These are phyloP conservation scores for Fusarium foetens DNA, from an alignment of 2,329 filamentous ascomycete species.

Conservation along the genomic window DNA sequence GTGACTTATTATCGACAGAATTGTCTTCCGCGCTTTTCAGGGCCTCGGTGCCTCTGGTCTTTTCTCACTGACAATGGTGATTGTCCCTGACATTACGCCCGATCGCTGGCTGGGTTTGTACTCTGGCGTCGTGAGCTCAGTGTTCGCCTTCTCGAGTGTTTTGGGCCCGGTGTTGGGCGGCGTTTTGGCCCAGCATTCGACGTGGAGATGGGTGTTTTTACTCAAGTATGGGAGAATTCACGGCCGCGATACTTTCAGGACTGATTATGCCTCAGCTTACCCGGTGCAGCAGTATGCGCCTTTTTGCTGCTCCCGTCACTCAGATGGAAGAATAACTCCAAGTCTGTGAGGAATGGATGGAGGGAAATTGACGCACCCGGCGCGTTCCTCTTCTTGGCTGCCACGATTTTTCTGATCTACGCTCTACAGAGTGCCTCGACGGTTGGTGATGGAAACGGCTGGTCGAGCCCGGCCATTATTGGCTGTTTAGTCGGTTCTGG, in stretches of 20 bases:
- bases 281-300: background rate
- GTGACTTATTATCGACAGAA: background rate
- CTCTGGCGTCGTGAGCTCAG: background rate
- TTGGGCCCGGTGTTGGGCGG: slow-evolving; percentile 6
- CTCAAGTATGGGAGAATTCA: background rate
- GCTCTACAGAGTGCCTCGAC: background rate
- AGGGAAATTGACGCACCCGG: background rate
- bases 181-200: slow-evolving; percentile 7
- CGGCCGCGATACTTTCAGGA: background rate
- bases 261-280: background rate
- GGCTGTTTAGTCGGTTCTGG: background rate
- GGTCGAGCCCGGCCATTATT: background rate
- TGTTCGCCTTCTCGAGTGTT: slow-evolving; percentile 11
- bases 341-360: background rate
- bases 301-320: background rate
- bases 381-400: background rate
- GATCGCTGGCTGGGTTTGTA: background rate
- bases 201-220: slow-evolving; percentile 14
- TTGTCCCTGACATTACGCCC: background rate
- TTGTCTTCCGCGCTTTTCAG: background rate
- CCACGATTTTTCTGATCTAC: background rate
- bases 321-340: background rate
- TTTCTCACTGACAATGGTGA: background rate
- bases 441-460: background rate
- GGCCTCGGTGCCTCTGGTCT: background rate